These are phyloP conservation scores for Phialemonium atrogriseum DNA, from an alignment of 2,329 filamentous ascomycete species.

Conservation along the genomic window DNA sequence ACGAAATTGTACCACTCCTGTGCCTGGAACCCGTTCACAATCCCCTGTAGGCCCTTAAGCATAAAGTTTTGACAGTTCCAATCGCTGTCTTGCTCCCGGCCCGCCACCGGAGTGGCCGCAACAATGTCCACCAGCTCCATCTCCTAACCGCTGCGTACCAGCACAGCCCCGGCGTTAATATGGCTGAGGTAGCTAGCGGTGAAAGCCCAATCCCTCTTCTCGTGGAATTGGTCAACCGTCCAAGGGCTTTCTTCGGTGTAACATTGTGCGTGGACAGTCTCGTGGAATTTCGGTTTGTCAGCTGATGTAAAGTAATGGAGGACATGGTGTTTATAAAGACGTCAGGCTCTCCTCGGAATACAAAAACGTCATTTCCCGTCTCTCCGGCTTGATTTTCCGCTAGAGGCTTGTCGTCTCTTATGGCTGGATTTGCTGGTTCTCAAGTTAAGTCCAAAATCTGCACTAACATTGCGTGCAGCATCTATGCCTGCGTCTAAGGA, in stretches of 20 bases:
- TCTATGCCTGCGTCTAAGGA: no score
- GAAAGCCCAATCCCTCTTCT: conserved; percentile 6
- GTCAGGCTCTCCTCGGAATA: no score
- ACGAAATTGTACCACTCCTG: no score
- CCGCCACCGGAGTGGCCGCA: neutral
- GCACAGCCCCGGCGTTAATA: conserved; percentile 10
- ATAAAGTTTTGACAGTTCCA: conserved; percentile 13
- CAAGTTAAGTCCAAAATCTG: no score
- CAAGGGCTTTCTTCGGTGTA: conserved; percentile 4
- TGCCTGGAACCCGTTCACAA: no score
- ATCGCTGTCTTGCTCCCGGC: neutral
- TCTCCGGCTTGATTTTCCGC: no score
- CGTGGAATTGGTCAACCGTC: conserved; percentile 3
- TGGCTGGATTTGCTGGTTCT: no score
- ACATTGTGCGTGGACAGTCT: conserved; percentile 9
- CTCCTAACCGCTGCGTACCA: conserved; percentile 5
- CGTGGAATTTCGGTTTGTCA: conserved; percentile 6
- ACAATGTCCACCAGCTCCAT: conserved; percentile 5
- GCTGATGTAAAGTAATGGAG: conserved; percentile 10
- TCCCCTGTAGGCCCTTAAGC: no score
- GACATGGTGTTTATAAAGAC: conserved; percentile 10
- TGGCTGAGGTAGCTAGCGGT: conserved; percentile 7
- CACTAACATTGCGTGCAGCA: no score
- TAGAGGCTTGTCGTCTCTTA: no score
- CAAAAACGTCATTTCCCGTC: no score